These are phyloP conservation scores for Penicillium verhagenii DNA, from an alignment of 495 filamentous ascomycete species.

Conservation along the genomic window DNA sequence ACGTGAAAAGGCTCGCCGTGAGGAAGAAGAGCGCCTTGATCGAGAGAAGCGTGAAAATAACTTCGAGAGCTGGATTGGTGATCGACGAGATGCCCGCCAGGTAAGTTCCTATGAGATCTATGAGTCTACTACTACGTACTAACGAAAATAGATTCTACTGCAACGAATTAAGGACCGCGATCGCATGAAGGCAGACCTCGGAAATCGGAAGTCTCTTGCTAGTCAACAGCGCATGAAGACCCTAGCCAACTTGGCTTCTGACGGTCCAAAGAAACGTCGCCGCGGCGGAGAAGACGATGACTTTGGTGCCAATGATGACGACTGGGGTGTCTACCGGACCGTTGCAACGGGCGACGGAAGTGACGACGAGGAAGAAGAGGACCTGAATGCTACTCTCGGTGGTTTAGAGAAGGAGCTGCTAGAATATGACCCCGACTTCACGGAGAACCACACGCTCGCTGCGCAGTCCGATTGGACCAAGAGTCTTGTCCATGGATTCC, in stretches of 20 bases:
- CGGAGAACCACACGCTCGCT: constrained; percentile 83
- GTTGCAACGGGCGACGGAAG: constrained; percentile 76
- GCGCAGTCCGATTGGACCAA: constrained; percentile 95
- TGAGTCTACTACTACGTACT: constrained; percentile 8
- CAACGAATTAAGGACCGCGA: constrained; percentile 90
- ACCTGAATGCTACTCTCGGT: constrained; percentile 69
- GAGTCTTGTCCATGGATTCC: constrained; percentile 81
- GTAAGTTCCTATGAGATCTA: constrained; percentile 25
- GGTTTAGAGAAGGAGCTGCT: constrained; percentile 80
- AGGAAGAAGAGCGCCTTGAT: constrained; percentile 78
- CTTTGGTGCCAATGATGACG: constrained; percentile 95
- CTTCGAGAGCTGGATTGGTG: constrained; percentile 81
- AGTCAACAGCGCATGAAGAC: constrained; percentile 97
- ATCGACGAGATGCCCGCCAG: constrained; percentile 72
- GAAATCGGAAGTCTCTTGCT: constrained; percentile 93
- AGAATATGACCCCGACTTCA: constrained; percentile 82
- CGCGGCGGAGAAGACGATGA: constrained; percentile 80
- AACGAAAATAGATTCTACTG: constrained; percentile 51
- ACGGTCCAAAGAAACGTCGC: constrained; percentile 81
- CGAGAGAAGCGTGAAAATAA: constrained; percentile 80
- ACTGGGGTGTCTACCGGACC: constrained; percentile 93
- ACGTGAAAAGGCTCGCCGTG: constrained; percentile 76
- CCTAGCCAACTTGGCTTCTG: constrained; percentile 93
- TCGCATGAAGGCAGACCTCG: constrained; percentile 84
- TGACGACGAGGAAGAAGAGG: constrained; percentile 85